Base-by-base conservation (phyloP, 345 rosid genomes). In the Populus ilicifolia region DNA sequence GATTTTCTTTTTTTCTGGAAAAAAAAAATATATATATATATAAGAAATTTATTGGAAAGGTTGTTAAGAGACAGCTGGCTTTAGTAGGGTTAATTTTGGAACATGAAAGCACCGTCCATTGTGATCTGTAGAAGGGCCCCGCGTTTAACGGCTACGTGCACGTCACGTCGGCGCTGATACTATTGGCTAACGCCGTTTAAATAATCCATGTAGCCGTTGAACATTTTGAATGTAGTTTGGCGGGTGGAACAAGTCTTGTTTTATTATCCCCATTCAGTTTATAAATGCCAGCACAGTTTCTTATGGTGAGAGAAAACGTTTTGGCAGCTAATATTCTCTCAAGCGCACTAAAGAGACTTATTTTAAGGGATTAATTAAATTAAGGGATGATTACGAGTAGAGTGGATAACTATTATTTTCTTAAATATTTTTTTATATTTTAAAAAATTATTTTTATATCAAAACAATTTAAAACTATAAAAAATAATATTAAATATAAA, bases 51-150 rank as follows among this genome's bases (percentile, higher is more conserved):
- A 2, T 29, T 6, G 35, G 20, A 29, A 67, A 10, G 33, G 56
- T 39, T 39, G 76, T 17, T 62, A 71, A 46, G 56, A 69, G 69
- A 79, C 86, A 87, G 90, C 87, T 88, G 87, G 88, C 82, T 73
- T 27, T 17, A 59, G 68, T 38, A 74, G 69, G 71, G 59, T 74
- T 68, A 50, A 75, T 73, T 67, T 50, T 35, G 71, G 75, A 73
- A 82, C 90, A 87, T 85, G 89, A 75, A 84, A 71, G 67, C 91
- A 88, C 89, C 92, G 91, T 81, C 88, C 62, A 27, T 56, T 9
- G 80, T 82, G 89, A 88, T 87, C 89, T 85, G 91, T 83, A 78
- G 59, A 10, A 27, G 76, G 87, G 85, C n/a, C 80, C 89, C 85
- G 61, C 77, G 25, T 76, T 75, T 81, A 88, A 84, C 87, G 88